Base-by-base conservation (phyloP, 371 early-diverging fungal species). In the Chytridium lagenaria region DNA sequence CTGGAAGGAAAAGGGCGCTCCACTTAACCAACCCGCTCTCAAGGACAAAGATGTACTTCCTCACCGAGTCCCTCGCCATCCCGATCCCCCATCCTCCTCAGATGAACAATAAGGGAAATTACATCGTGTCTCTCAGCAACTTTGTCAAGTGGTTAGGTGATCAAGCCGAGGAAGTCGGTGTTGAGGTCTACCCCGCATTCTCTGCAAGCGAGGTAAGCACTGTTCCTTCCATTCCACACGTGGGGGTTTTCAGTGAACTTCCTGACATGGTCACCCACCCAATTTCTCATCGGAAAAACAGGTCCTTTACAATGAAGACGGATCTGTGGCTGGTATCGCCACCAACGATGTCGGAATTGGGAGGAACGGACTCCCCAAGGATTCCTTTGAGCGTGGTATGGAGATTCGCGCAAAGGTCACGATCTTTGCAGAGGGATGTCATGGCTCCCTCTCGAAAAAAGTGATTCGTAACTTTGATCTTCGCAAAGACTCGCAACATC, bases 361-460 rank as follows among this genome's bases (percentile, higher is more conserved):
- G 81, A 93, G 94, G 82, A 85, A 91, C 78, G 95, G 95, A 73
- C 50, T 50, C 76, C 96, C 95, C 59, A 96, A 94, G 88, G 93
- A 93, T 59, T 90, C 81, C 49, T 98, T 93, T 79, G 96, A 97
- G 76, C 92, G 94, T 28, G 99, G 99, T 34, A 98, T 98, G 92
- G 95, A 92, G 81, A 88, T 98, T 69, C 93, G 91, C 59, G 97
- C 96, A 51, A 94, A 93, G 81, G 90, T 98, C 30, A 98, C 98
- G 12, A 79, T 98, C 50, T 95, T 98, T 85, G 99, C 96, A 50
- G 99, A 98, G 82, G 99, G 99, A 22, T 98, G 98, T 80, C 98
- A 98, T 74, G 98, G 99, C 19, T 94, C 94, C 33, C 85, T 98
- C 44, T 91, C 98, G 68, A 98, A 98, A 87, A 86, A 91, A 64